These are phyloP conservation scores for Arachis monticola DNA, from an alignment of 331 rosid genomes.

Conservation along the genomic window DNA sequence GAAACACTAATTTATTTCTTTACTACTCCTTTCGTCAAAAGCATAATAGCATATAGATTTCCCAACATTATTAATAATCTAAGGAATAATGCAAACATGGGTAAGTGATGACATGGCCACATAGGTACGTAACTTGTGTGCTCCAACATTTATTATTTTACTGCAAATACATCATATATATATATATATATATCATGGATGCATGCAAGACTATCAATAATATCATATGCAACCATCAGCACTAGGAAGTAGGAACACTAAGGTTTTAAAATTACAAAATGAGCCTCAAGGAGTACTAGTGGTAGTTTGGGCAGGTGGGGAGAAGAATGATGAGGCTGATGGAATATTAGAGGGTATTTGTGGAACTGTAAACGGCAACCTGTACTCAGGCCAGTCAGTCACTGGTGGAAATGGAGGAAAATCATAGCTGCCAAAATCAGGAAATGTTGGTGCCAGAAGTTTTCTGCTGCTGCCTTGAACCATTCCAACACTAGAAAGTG, in stretches of 20 bases:
- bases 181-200: not conserved
- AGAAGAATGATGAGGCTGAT: conserved; percentile 8
- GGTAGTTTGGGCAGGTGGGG: conserved; percentile 34
- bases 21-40: too few species aligned
- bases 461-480: conserved; percentile 47
- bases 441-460: conserved; percentile 41
- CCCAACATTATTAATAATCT: too few species aligned
- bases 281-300: conserved; percentile 40
- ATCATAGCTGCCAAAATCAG: not conserved
- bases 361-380: conserved; percentile 39
- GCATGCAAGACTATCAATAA: not conserved
- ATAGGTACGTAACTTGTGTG: not conserved
- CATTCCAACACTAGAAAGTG: conserved; percentile 25
- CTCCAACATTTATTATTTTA: conserved; percentile 46
- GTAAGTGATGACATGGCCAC: too few species aligned
- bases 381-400: conserved; percentile 46
- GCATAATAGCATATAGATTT: too few species aligned
- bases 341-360: not conserved
- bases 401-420: conserved; percentile 44
- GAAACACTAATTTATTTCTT: too few species aligned
- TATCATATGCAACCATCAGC: not conserved
- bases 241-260: not conserved
- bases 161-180: not conserved
- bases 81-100: too few species aligned
- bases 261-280: not conserved